Base-by-base conservation (phyloP, 73 alveolate genomes). In the Paramecium octaurelia region DNA sequence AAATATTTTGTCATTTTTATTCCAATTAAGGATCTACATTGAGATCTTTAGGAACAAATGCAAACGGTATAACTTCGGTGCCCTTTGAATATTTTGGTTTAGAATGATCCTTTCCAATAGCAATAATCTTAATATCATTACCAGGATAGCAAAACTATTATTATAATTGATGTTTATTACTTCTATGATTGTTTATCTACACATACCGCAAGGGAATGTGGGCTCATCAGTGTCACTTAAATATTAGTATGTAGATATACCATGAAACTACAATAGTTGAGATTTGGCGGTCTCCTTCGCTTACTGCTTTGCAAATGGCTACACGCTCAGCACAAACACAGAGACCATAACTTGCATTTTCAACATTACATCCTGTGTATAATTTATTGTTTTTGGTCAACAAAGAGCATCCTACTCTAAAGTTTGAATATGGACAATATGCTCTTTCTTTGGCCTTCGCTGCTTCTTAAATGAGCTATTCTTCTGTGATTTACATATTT, bases 271-370 rank as follows among this genome's bases (percentile, higher is more conserved):
- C 48, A 27, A 64, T 64, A 4, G 84, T 64, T 20, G 20, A 64
- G 12, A 64, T 64, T 34, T 64, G 27, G 12, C 84, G 48, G 31
- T 64, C 84, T 6, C 84, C 44, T 64, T 64, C 84, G 8, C 48
- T 64, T 64, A 64, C 48, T 1, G 84, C 48, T 64, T 64, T 64
- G 21, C 84, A 64, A 3, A 64, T 24, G 2, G 84, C 44, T 64
- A 24, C 84, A n/a, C 69, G 43, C 29, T 86, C 93, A 58, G 86
- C 93, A 3, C 93, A 86, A 9, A 86, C 35, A 57, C 86, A 31
- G 16, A 86, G 38, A 24, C 93, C 93, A 86, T 86, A 86, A 58
- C 86, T 35, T 24, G 93, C 93, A 86, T 86, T 86, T 58, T 86
- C 93, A n/a, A 86, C 86, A 27, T 86, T 86, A 9, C 73, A 69